Percentiles rank a stretch among this genome's conserved stretches.
Conservation (phyloP, 768 basidiomycete genomes). For the Boletus pseudopeckii region DNA sequence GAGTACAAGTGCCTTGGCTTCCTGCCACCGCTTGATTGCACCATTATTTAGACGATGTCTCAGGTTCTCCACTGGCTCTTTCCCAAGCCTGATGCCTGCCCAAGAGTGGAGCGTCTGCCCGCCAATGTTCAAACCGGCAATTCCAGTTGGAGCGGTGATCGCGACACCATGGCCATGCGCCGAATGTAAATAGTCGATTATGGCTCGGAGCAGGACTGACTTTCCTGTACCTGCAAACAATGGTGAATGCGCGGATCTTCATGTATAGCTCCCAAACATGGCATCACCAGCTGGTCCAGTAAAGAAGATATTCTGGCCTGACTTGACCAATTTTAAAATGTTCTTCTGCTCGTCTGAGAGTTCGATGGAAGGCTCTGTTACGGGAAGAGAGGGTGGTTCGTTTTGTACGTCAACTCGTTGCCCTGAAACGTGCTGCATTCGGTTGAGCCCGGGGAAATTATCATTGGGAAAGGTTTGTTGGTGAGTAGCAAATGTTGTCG, state of each 20-base stretch:
- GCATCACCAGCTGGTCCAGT: conserved; percentile 65
- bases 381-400: background rate
- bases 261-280: background rate
- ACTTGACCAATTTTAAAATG: conserved; percentile 45
- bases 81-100: conserved; percentile 62
- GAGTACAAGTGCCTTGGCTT: conserved; percentile 55
- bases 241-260: background rate
- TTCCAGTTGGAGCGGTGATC: conserved; percentile 63
- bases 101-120: conserved; percentile 66
- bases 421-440: background rate
- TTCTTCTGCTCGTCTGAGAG: conserved; percentile 40
- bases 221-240: conserved; percentile 57
- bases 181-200: conserved; percentile 44
- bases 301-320: conserved; percentile 64
- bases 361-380: conserved; percentile 11
- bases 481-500: background rate
- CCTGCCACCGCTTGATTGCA: conserved; percentile 46
- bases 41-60: conserved; percentile 31
- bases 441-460: background rate
- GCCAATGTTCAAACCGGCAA: conserved; percentile 69
- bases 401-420: background rate
- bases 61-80: conserved; percentile 43
- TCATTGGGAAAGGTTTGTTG: background rate
- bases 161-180: conserved; percentile 38
- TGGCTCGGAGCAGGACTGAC: conserved; percentile 62